These are phyloP conservation scores for Didymella arachidicola DNA, from an alignment of 2,329 filamentous ascomycete species.

Conservation along the genomic window DNA sequence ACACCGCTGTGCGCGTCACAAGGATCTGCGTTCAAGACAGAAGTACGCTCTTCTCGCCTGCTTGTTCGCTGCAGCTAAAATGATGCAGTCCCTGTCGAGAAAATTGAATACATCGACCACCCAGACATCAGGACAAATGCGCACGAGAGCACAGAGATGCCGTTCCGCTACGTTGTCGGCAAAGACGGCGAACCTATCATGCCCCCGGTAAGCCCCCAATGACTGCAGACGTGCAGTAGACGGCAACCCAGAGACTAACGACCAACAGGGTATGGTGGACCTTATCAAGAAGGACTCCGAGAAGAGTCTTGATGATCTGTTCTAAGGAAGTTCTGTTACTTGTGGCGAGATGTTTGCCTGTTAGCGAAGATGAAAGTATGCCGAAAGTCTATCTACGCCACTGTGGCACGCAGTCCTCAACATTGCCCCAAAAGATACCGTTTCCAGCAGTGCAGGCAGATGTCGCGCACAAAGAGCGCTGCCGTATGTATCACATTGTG, in stretches of 20 bases:
- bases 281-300: slow-evolving; percentile 93
- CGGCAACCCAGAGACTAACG: background rate
- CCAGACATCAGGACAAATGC: slow-evolving; percentile 90
- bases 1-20: slow-evolving; percentile 94
- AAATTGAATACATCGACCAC: slow-evolving; percentile 84
- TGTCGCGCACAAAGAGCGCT: slow-evolving; percentile 23
- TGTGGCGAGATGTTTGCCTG: background rate
- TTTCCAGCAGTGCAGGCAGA: slow-evolving; percentile 15
- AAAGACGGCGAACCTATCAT: slow-evolving; percentile 82
- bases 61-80: slow-evolving; percentile 27
- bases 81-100: slow-evolving; percentile 72
- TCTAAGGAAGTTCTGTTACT: slow-evolving; percentile 56
- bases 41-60: slow-evolving; percentile 62
- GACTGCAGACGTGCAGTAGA: background rate
- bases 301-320: slow-evolving; percentile 86
- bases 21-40: slow-evolving; percentile 85
- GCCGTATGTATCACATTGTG: slow-evolving; percentile 18
- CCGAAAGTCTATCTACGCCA: slow-evolving; percentile 39
- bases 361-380: slow-evolving; percentile 11
- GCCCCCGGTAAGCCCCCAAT: slow-evolving; percentile 72
- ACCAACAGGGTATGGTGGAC: slow-evolving; percentile 84
- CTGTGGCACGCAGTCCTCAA: slow-evolving; percentile 50
- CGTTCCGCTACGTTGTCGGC: slow-evolving; percentile 90
- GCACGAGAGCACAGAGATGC: slow-evolving; percentile 96
- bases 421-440: slow-evolving; percentile 15